Evolutionary conservation across 768 basidiomycete genomes (phyloP).

Genomic region (Collybia nuda): DNA sequence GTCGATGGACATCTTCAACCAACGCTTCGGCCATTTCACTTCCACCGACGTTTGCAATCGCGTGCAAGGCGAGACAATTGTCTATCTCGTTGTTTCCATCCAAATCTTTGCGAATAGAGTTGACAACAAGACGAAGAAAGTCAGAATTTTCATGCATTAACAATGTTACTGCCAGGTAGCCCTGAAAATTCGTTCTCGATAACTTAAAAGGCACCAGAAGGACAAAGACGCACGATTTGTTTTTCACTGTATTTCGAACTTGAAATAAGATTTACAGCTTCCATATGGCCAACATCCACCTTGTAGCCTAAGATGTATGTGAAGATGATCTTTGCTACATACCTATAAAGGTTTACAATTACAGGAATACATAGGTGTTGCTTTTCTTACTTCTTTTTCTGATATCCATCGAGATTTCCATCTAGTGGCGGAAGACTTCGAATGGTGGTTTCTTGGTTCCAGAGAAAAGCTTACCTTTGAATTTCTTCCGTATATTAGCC

Average conservation of each 20-base stretch:
- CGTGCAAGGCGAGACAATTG: slow-evolving; percentile 95
- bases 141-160: slow-evolving; percentile 99
- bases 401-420: slow-evolving; percentile 85
- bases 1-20: slow-evolving; percentile 88
- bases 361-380: background rate
- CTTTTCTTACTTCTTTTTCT: slow-evolving; percentile 80
- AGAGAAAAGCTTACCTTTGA: slow-evolving; percentile 73
- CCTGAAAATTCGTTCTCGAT: slow-evolving; percentile 46
- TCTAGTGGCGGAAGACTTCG: slow-evolving; percentile 38
- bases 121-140: slow-evolving; percentile 93
- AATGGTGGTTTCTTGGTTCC: too few species aligned
- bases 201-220: slow-evolving; percentile 5
- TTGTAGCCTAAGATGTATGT: slow-evolving; percentile 99
- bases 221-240: slow-evolving; percentile 77
- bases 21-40: slow-evolving; percentile 98
- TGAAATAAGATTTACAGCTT: slow-evolving; percentile 96
- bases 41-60: slow-evolving; percentile 97
- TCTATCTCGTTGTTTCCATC: slow-evolving; percentile 93
- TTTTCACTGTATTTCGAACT: slow-evolving; percentile 97
- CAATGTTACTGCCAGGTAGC: slow-evolving; percentile 94
- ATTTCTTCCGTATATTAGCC: slow-evolving; percentile 99
- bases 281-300: slow-evolving; percentile 99
- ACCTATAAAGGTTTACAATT: slow-evolving; percentile 46
- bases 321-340: slow-evolving; percentile 98
- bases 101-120: slow-evolving; percentile 96